These are phyloP conservation scores for Yamadazyma triangularis DNA, from an alignment of 1,139 yeast genomes.

Conservation along the genomic window DNA sequence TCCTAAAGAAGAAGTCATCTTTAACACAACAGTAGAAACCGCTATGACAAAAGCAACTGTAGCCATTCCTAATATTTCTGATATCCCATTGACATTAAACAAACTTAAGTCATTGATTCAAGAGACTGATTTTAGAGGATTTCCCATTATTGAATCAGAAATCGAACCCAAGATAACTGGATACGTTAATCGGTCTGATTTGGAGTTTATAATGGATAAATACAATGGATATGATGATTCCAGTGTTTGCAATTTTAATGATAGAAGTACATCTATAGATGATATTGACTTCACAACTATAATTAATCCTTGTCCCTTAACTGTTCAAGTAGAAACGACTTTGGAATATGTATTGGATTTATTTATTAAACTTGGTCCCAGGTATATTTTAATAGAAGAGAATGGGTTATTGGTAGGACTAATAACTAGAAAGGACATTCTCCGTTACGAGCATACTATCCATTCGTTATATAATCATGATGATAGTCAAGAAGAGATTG, in stretches of 20 bases:
- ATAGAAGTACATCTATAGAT: neutral
- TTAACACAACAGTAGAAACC: conserved; percentile 50
- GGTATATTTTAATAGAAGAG: conserved; percentile 62
- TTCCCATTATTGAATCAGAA: conserved; percentile 47
- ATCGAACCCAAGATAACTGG: conserved; percentile 31
- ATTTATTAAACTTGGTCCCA: conserved; percentile 78
- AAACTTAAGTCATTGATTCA: conserved; percentile 34
- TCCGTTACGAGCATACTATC: conserved; percentile 46
- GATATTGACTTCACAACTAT: conserved; percentile 31
- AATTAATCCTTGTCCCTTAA: conserved; percentile 62
- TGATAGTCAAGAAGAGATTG: conserved; percentile 12
- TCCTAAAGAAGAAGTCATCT: conserved; percentile 60
- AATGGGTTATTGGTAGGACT: conserved; percentile 54
- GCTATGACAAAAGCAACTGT: conserved; percentile 63
- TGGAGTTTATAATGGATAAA: conserved; percentile 20
- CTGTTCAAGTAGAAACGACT: conserved; percentile 50
- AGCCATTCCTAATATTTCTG: conserved; percentile 38
- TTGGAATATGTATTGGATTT: conserved; percentile 63
- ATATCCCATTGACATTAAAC: conserved; percentile 23
- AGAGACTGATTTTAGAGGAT: conserved; percentile 45
- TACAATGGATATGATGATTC: conserved; percentile 13
- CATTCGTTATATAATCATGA: conserved; percentile 19
- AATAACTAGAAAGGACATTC: conserved; percentile 63
- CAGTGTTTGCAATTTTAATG: conserved; percentile 17
- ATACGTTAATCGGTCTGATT: conserved; percentile 30